Evolutionary conservation across 371 early-diverging fungal species (phyloP), one percentile per base, ranked within the genome.

Genomic region (Mortierella sp.): DNA sequence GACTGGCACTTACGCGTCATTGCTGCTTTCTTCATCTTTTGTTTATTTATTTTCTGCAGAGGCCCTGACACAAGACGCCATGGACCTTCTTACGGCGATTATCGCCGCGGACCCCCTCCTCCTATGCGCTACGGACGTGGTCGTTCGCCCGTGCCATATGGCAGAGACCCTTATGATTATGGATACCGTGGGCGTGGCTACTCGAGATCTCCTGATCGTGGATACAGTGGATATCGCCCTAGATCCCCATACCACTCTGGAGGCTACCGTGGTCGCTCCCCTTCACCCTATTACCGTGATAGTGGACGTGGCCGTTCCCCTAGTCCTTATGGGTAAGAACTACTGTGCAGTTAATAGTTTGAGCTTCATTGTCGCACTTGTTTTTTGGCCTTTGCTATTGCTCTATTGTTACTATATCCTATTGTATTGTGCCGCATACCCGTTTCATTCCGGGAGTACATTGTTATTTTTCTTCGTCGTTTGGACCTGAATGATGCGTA

Each of bases 281-380:
- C 61, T 48, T 80, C 82, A 21, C 83, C 84, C 28, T 80, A 83
- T 50, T 74, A 73, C 47, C 67, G 76, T 7, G 72, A 76, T 45
- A 72, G 83, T n/a, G 80, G 69, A 36, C 77, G 79, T 60, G 83
- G 84, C 38, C 86, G 86, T 33, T 84, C 85, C 50, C 86, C 83
- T 1, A 83, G 84, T 69, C 84, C 84, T 45, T 86, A 86, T 68
- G 85, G 84, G 85, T 85, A 85, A 75, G 70, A 40, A 32, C 38
- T 21, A 19, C 16, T 21, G 21, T 22, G 28, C 36, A 4, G n/a
- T 62, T 19, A 43, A 32, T 43, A 4, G 10, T 6, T 9, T 36
- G 36, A 36, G 36, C 3, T 36, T 36, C 36, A 0, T 65, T 15
- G 43, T 11, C 1, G 16, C 28, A 5, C 40, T 38, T 53, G n/a